phyloP scores from a whole-genome alignment of 257 asterid genomes.

The Nicotiana attenuata region DNA sequence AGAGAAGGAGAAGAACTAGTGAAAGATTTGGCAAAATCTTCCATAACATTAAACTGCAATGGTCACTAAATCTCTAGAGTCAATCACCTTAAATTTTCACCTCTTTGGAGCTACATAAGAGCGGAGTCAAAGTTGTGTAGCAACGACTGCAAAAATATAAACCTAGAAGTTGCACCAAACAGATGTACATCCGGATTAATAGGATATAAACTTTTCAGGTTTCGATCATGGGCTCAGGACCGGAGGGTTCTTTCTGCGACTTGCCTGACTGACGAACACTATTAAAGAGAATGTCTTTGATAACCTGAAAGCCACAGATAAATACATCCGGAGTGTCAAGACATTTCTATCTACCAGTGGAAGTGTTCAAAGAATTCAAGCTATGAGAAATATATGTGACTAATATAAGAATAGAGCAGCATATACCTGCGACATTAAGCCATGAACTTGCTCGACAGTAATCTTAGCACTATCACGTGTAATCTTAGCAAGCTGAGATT shows the following conservation, averaged over 20 bases:
- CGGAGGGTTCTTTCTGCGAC: conserved; percentile 50
- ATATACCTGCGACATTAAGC: conserved; percentile 90
- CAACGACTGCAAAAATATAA: neutral
- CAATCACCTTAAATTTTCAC: neutral
- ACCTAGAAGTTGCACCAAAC: neutral
- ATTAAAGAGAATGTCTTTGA: conserved; percentile 91
- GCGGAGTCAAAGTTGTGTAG: neutral
- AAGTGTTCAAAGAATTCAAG: neutral
- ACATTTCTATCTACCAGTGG: neutral
- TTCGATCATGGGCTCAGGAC: conserved; percentile 92
- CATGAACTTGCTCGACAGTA: conserved; percentile 98
- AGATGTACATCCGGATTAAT: neutral
- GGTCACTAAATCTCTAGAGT: neutral
- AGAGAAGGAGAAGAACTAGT: neutral
- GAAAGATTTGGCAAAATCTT: neutral
- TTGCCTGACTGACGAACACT: conserved; percentile 62
- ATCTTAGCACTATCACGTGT: conserved; percentile 93
- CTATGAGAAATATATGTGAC: neutral
- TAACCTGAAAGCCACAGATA: conserved; percentile 47
- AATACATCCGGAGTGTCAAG: neutral
- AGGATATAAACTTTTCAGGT: conserved; percentile 26
- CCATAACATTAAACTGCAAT: neutral
- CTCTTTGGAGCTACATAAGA: neutral
- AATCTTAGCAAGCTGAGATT: conserved; percentile 86
- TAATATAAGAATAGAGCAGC: neutral